A percentile compares a stretch with the other conserved stretches of the same genome.
Conservation (phyloP, 228 moss, liverwort and hornwort genomes). For the Sphagnum magellanicum region DNA sequence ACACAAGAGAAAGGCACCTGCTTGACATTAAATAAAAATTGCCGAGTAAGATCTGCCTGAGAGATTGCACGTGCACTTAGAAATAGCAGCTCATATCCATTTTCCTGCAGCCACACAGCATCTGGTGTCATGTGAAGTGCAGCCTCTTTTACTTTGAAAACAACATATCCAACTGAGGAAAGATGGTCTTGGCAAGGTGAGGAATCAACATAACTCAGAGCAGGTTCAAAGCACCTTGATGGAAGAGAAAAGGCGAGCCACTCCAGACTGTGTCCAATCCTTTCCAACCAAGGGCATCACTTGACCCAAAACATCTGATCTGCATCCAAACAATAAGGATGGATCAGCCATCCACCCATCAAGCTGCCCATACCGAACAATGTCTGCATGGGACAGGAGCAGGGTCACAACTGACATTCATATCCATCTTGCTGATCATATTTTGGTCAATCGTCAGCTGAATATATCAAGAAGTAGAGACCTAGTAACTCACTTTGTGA, state of each 20-base stretch:
- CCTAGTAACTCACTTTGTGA: constrained; percentile 66
- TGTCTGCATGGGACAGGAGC: too few species aligned
- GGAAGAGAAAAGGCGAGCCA: constrained; percentile 90
- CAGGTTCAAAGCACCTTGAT: constrained; percentile 60
- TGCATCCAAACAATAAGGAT: constrained; percentile 15
- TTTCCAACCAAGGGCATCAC: constrained; percentile 95
- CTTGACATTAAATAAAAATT: constrained; percentile 83
- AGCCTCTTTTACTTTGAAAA: too few species aligned
- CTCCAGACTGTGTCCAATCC: constrained; percentile 99
- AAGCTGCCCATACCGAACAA: too few species aligned
- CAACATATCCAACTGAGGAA: too few species aligned
- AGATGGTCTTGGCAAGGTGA: too few species aligned
- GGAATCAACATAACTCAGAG: too few species aligned
- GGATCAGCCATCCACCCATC: background rate
- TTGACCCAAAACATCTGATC: constrained; percentile 99
- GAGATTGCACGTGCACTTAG: constrained; percentile 98
- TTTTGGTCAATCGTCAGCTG: too few species aligned
- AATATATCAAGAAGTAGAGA: too few species aligned
- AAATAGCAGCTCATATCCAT: constrained; percentile 95
- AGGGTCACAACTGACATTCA: too few species aligned
- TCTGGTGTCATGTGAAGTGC: background rate
- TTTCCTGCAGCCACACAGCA: constrained; percentile 49
- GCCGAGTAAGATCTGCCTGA: constrained; percentile 89
- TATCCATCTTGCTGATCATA: too few species aligned
- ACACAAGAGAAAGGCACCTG: constrained; percentile 41